Evolutionary conservation across 371 early-diverging fungal species (phyloP).

Genomic region (Mucor saturninus): DNA sequence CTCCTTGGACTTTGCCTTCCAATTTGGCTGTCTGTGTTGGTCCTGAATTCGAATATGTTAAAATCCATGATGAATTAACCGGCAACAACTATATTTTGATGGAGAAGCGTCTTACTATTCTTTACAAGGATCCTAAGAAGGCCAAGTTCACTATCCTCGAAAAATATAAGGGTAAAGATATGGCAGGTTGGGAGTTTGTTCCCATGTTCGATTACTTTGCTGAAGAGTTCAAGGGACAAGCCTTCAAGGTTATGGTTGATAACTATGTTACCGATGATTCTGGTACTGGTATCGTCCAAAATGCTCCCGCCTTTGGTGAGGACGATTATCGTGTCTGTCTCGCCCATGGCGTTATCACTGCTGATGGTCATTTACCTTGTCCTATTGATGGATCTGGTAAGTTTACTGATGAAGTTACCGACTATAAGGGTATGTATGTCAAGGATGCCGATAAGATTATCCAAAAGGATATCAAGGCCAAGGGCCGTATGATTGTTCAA

Average conservation of each 20-base stretch:
- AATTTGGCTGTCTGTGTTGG: conserved; percentile 96
- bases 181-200: conserved; percentile 91
- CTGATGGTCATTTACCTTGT: conserved; percentile 91
- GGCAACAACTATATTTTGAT: conserved; percentile 87
- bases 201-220: conserved; percentile 94
- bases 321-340: conserved; percentile 99
- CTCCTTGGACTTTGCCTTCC: conserved; percentile 99
- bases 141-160: conserved; percentile 89
- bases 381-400: conserved; percentile 96
- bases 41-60: conserved; percentile 93
- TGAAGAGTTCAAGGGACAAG: conserved; percentile 73
- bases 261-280: conserved; percentile 94
- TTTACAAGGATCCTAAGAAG: conserved; percentile 96
- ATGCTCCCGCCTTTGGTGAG: conserved; percentile 99
- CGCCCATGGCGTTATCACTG: conserved; percentile 79
- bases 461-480: conserved; percentile 88
- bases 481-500: conserved; percentile 88
- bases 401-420: conserved; percentile 86
- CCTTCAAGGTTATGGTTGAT: conserved; percentile 91
- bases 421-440: conserved; percentile 90
- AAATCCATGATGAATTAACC: conserved; percentile 86
- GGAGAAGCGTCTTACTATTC: conserved; percentile 80
- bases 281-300: conserved; percentile 99
- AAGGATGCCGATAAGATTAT: conserved; percentile 99
- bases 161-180: conserved; percentile 80